Evolutionary conservation across 2,329 filamentous ascomycete species (phyloP).

Genomic region (Phyllosticta citribraziliensis): DNA sequence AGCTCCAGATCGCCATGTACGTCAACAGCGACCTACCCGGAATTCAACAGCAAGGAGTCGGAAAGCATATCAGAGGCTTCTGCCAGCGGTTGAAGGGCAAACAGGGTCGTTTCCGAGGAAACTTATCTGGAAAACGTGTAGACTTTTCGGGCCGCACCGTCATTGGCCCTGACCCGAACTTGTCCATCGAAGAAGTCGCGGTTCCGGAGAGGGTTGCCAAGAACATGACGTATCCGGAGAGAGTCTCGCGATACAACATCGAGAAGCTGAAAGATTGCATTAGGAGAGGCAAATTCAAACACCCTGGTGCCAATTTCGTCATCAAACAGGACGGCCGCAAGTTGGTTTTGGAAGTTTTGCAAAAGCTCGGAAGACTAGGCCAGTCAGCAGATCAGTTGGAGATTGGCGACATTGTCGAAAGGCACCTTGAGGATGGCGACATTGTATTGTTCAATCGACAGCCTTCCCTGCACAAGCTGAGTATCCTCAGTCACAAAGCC

Average conservation of each 20-base stretch:
- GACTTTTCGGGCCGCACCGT: slow-evolving; percentile 97
- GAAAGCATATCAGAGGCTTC: slow-evolving; percentile 84
- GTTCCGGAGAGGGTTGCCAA: slow-evolving; percentile 87
- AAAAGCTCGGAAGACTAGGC: slow-evolving; percentile 56
- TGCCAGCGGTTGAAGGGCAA: slow-evolving; percentile 95
- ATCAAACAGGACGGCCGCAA: slow-evolving; percentile 64
- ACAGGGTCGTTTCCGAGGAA: slow-evolving; percentile 92
- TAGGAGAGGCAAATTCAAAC: slow-evolving; percentile 62
- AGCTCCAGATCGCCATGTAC: slow-evolving; percentile 92
- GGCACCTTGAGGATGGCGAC: slow-evolving; percentile 90
- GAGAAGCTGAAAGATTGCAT: slow-evolving; percentile 69
- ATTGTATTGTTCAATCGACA: slow-evolving; percentile 97
- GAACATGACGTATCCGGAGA: slow-evolving; percentile 91
- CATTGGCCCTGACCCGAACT: slow-evolving; percentile 92
- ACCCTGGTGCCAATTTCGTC: slow-evolving; percentile 82
- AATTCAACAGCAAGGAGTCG: slow-evolving; percentile 69
- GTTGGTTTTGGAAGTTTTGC: slow-evolving; percentile 54
- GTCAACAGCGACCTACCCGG: slow-evolving; percentile 95
- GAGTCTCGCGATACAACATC: slow-evolving; percentile 75
- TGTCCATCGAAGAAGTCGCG: slow-evolving; percentile 87
- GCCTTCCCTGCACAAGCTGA: slow-evolving; percentile 94
- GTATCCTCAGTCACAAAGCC: slow-evolving; percentile 91
- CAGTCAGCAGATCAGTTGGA: slow-evolving; percentile 63
- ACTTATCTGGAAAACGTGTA: slow-evolving; percentile 94
- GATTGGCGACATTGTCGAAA: slow-evolving; percentile 82